phyloP scores from a whole-genome alignment of 352 stramenopile genomes.

The Globisporangium cystogenes region DNA sequence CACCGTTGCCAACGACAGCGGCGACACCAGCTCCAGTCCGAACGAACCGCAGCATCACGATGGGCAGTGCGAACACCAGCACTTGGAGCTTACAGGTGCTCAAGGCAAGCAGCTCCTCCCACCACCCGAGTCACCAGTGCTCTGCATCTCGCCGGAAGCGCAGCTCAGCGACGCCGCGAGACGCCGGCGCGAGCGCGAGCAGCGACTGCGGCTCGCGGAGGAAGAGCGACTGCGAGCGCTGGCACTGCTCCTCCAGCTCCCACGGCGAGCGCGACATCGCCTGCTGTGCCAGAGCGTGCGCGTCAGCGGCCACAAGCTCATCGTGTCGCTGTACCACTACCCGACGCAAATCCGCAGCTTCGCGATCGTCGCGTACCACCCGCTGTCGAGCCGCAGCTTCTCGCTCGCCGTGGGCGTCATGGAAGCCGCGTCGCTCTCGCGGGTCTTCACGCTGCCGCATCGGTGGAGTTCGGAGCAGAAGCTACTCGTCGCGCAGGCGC shows the following conservation, averaged over 20 bases:
- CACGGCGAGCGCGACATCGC: constrained; percentile 40
- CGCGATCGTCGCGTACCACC: constrained; percentile 42
- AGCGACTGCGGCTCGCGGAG: constrained; percentile 41
- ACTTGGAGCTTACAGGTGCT: background rate
- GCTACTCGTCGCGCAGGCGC: constrained; percentile 24
- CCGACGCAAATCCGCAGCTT: constrained; percentile 53
- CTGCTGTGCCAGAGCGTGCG: constrained; percentile 25
- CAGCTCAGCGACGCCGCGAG: constrained; percentile 37
- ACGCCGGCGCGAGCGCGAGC: constrained; percentile 45
- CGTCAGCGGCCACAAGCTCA: constrained; percentile 35
- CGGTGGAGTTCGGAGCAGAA: constrained; percentile 43
- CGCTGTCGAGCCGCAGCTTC: constrained; percentile 31
- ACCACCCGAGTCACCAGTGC: constrained; percentile 8
- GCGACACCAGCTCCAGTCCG: background rate
- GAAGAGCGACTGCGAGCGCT: constrained; percentile 39
- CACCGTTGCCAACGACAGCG: background rate
- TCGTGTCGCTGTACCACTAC: constrained; percentile 60
- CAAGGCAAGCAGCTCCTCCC: background rate
- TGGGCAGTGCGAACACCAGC: background rate
- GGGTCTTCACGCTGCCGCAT: constrained; percentile 31
- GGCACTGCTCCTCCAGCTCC: constrained; percentile 32
- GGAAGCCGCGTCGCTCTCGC: constrained; percentile 32
- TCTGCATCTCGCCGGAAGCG: constrained; percentile 38
- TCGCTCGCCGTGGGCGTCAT: constrained; percentile 30
- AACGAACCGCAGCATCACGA: background rate